phyloP scores from a whole-genome alignment of 2,329 filamentous ascomycete genomes.

The Cytospora mali region DNA sequence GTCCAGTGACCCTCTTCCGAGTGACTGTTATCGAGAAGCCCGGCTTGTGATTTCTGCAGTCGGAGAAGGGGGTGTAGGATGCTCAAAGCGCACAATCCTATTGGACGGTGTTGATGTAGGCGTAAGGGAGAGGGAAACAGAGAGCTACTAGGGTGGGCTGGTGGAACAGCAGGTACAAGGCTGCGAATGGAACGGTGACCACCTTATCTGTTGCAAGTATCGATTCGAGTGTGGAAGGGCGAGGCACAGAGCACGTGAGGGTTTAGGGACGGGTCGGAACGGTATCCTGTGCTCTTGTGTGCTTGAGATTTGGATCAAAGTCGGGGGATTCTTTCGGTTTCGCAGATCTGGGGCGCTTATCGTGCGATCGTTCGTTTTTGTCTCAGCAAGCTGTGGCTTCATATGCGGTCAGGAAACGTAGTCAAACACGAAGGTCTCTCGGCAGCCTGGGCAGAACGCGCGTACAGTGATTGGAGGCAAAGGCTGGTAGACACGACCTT shows the following conservation, averaged over 20 bases:
- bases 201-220: slow-evolving; percentile 13
- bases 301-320: slow-evolving; percentile 8
- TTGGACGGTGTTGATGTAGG: slow-evolving; percentile 29
- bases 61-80: slow-evolving; percentile 26
- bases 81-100: slow-evolving; percentile 25
- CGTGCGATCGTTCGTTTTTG: slow-evolving; percentile 13
- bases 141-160: slow-evolving; percentile 30
- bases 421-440: slow-evolving; percentile 7
- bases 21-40: slow-evolving; percentile 30
- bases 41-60: slow-evolving; percentile 34
- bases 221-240: slow-evolving; percentile 12
- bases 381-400: slow-evolving; percentile 5
- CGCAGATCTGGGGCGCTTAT: slow-evolving; percentile 10
- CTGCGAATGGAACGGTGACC: slow-evolving; percentile 19
- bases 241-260: slow-evolving; percentile 20
- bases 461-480: slow-evolving; percentile 17
- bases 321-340: slow-evolving; percentile 9
- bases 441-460: slow-evolving; percentile 22
- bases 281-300: slow-evolving; percentile 21
- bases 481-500: slow-evolving; percentile 1
- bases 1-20: slow-evolving; percentile 34
- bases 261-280: slow-evolving; percentile 10
- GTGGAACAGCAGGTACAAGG: slow-evolving; percentile 25
- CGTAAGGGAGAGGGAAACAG: slow-evolving; percentile 27
- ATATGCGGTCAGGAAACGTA: slow-evolving; percentile 11